Conservation (phyloP, 1,284 basidiomycete genomes). For the Boletus hoseneyae region DNA sequence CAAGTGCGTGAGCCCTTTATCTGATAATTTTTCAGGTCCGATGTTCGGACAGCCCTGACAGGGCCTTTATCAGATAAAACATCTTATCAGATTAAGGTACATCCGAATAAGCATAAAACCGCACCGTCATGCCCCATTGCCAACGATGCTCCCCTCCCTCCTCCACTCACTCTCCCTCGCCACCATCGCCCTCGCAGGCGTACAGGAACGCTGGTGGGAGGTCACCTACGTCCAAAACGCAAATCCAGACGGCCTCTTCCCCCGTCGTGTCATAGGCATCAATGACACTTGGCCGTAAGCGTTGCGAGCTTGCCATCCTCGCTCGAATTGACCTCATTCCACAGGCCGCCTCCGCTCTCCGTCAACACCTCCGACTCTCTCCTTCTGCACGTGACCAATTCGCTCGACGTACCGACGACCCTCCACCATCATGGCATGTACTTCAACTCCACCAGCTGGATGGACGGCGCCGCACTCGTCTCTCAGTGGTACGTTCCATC, state of each 20-base stretch:
- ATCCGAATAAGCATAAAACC: no score
- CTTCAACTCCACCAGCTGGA: slow-evolving; percentile 83
- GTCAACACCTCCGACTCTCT: slow-evolving; percentile 73
- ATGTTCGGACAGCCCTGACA: no score
- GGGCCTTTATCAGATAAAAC: slow-evolving; percentile 10
- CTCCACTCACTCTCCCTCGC: slow-evolving; percentile 24
- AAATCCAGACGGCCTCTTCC: slow-evolving; percentile 73
- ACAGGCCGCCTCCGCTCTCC: slow-evolving; percentile 75
- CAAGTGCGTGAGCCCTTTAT: slow-evolving; percentile 14
- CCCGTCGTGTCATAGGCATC: slow-evolving; percentile 78
- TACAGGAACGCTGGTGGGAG: slow-evolving; percentile 78
- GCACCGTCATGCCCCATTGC: no score
- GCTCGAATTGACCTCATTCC: neutral
- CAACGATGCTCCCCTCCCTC: no score
- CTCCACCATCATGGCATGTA: slow-evolving; percentile 93
- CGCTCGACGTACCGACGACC: slow-evolving; percentile 57
- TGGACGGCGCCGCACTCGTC: slow-evolving; percentile 82
- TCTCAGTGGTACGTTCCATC: slow-evolving; percentile 67
- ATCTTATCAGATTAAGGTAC: neutral
- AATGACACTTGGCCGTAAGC: slow-evolving; percentile 91
- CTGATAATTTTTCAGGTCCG: slow-evolving; percentile 16
- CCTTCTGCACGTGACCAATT: slow-evolving; percentile 74
- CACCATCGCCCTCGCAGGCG: slow-evolving; percentile 46
- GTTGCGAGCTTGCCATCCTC: neutral
- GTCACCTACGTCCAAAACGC: slow-evolving; percentile 68